Base-by-base conservation (phyloP, 1,284 basidiomycete species). In the Athelia psychrophila region DNA sequence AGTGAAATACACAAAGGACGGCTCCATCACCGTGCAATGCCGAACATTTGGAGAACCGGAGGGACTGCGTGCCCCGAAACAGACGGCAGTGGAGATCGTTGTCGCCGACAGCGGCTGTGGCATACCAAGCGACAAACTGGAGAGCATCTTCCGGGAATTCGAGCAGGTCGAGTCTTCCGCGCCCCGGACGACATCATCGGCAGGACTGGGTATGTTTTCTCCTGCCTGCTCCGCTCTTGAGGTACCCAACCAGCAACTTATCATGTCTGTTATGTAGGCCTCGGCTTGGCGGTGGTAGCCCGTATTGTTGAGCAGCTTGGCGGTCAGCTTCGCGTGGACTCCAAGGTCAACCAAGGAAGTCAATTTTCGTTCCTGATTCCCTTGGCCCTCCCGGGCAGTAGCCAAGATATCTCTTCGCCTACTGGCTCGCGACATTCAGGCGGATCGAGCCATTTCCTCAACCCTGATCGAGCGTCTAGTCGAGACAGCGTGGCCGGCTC, bases 71-170 rank as follows among this genome's bases (percentile, higher is more conserved):
- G 66, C 67, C 54, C 56, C 67, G 1, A 69, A 71, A 16, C 76
- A 80, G 54, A 74, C 83, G 5, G 83, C 82, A 1, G 78, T 92
- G 30, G 88, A 92, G 65, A 86, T 93, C 45, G 65, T 84, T 25
- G 83, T 93, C n/a, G 74, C 78, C 9, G 91, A 93, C 61, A 88
- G 88, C 2, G 91, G 91, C 0, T 82, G 81, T 58, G 93, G 93
- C 3, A 95, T 95, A 48, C 67, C 84, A 1, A 72, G 76, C 5
- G 78, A 78, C 38, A 89, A 89, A 66, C 76, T 95, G 22, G 88
- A 91, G 64, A 83, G 81, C 52, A 91, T 95, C 54, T 95, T 95
- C 71, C 75, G 91, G 49, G 89, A 93, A 54, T 90, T 95, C 55
- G 92, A 94, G 68, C 87, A 92, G 59, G 88, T 92, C 2, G 90